Conservation (phyloP, 805 yeast species). For the Ogataea zsoltii region DNA sequence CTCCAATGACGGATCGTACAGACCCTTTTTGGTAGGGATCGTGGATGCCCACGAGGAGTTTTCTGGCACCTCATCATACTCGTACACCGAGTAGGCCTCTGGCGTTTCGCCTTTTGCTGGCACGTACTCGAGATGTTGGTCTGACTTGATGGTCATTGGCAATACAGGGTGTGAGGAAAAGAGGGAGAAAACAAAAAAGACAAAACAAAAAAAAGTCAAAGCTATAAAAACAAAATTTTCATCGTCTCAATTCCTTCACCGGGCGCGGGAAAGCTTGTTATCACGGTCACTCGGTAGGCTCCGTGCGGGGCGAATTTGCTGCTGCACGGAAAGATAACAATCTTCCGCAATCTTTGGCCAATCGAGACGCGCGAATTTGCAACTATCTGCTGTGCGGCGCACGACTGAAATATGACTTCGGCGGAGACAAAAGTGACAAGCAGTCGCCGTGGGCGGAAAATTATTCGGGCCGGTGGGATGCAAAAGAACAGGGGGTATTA, state of each 20-base stretch:
- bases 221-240: too few species aligned
- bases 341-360: conserved; percentile 16
- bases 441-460: neutral
- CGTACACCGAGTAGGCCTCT: conserved; percentile 46
- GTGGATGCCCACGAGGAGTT: conserved; percentile 92
- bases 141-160: conserved; percentile 31
- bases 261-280: too few species aligned
- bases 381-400: conserved; percentile 2
- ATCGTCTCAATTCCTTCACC: too few species aligned
- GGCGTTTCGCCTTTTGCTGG: conserved; percentile 21
- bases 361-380: conserved; percentile 8
- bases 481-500: neutral
- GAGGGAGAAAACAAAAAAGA: conserved; percentile 2
- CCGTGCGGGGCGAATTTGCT: neutral
- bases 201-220: conserved; percentile 1
- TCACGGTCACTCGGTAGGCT: too few species aligned
- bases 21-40: conserved; percentile 82
- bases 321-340: conserved; percentile 9
- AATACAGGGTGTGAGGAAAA: neutral
- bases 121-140: conserved; percentile 29
- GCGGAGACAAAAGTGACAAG: neutral
- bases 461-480: neutral
- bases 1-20: conserved; percentile 91
- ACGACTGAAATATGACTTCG: conserved; percentile 1
- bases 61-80: conserved; percentile 72